Evolutionary conservation across 2,329 filamentous ascomycete genomes (phyloP), one percentile per base, ranked within the genome.

Genomic region (Cladosporium sp.): DNA sequence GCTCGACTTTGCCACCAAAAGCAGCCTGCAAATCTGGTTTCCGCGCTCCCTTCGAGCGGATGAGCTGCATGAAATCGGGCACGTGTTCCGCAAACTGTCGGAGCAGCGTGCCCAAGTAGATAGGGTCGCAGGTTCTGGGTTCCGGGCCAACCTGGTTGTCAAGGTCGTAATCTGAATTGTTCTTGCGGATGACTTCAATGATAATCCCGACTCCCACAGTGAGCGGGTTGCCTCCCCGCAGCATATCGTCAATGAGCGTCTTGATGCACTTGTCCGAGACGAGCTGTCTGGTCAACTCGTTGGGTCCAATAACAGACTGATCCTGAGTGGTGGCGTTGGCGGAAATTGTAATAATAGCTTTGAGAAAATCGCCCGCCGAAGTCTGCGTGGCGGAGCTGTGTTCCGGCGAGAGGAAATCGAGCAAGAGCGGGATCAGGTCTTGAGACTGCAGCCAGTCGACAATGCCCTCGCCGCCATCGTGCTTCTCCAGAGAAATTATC

Each of bases 181-280:
- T 99, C 74, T 99, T 99, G 54, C 93, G 83, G 66, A 99, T 99
- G 40, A 99, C 93, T 71, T 99, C 93, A 57, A 99, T 99, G 29
- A 99, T 82, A 63, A 97, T 96, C 17, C 93, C 93, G 9, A 99
- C 93, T 43, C 93, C 93, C 13, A 97, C 95, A 0, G 92, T 97
- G 52, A 99, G 73, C 5, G 93, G 87, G 62, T 99, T 97, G 20
- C 93, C 93, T 34, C 93, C 93, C 45, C 85, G 80, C 12, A 97
- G 80, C 93, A 99, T 99, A 62, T 92, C 89, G 12, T 80, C 76
- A 53, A 97, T 89, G n/a, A 99, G 79, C 53, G 83, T 83, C 64
- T 92, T 81, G 45, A 96, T 83, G 61, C 91, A 97, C 13, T 82
- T 72, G 55, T 86, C 82, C 1, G 93, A 97, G 1, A 99, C 93